Conservation (phyloP, 768 basidiomycete genomes). For the Mycena olivaceomarginata region DNA sequence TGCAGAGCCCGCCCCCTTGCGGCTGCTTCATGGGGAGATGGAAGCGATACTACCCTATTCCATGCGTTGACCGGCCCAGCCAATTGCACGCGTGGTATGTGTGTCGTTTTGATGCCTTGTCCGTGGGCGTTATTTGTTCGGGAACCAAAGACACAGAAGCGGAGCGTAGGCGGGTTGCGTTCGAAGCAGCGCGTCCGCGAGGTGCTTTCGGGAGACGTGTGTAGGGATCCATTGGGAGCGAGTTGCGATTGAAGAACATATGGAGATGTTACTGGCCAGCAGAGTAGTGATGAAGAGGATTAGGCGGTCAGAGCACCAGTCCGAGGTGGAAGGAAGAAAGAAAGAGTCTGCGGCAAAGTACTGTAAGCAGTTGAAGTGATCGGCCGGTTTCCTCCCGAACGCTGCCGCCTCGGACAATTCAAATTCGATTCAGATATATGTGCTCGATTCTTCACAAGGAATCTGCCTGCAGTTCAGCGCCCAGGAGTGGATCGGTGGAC, state of each 20-base stretch:
- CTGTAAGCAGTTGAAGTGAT: neutral
- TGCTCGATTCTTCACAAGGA: too few relatives aligned
- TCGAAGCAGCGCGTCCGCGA: slow-evolving; percentile 22
- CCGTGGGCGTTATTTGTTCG: slow-evolving; percentile 40
- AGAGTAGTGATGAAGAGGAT: slow-evolving; percentile 1
- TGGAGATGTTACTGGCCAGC: slow-evolving; percentile 22
- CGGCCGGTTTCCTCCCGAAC: neutral
- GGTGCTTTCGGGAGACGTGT: slow-evolving; percentile 34
- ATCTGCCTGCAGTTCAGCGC: too few relatives aligned
- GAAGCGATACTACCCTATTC: slow-evolving; percentile 34
- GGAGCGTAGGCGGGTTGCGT: slow-evolving; percentile 20
- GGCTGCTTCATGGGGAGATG: slow-evolving; percentile 16
- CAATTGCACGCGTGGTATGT: slow-evolving; percentile 31
- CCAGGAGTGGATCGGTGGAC: too few relatives aligned
- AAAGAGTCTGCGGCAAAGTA: too few relatives aligned
- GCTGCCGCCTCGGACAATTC: too few relatives aligned
- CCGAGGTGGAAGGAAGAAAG: slow-evolving; percentile 20
- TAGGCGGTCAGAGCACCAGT: neutral
- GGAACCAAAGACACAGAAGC: slow-evolving; percentile 31
- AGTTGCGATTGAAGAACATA: slow-evolving; percentile 38
- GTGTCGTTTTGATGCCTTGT: slow-evolving; percentile 44
- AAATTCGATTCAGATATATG: too few relatives aligned
- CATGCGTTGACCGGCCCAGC: neutral
- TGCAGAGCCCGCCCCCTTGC: slow-evolving; percentile 25
- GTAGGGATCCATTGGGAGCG: slow-evolving; percentile 31